Base-by-base conservation (phyloP, 177 flowering plant species). In the Vitis hybrid region DNA sequence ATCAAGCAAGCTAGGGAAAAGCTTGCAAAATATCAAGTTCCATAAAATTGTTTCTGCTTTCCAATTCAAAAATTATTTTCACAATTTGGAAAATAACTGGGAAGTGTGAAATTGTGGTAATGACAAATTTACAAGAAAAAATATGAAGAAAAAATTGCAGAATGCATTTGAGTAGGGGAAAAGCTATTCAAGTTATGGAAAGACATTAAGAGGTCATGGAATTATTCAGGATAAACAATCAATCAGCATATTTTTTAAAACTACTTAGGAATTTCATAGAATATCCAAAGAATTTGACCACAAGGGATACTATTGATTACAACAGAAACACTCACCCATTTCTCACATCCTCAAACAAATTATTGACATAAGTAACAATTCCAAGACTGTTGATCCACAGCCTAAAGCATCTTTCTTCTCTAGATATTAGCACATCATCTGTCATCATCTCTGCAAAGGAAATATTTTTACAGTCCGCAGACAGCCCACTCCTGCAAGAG, bases 321-420 rank as follows among this genome's bases (percentile, higher is more conserved):
- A 60, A 21, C 32, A 51, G 9, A 51, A 59, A 75, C 49, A 70
- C 86, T 76, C 52, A 90, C 95, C 93, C 95, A 75, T 84, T 86
- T 71, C 90, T 84, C 35, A 88, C 91, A 83, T 90, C 95, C 83
- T 90, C 92, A 74, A 90, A 90, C 70, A 90, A 78, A 77, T 91
- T 93, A 79, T 90, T 90, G 67, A 90, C 90, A 77, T 91, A 86
- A 74, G 86, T 79, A 52, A 24, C 77, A 60, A 83, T 81, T 68
- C 96, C 97, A 67, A 92, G 90, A 78, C 94, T 88, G 79, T 92
- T 91, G 65, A 92, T 91, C 97, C 97, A 92, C 24, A 92, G 77
- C 40, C 97, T 79, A 68, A 84, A 92, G 75, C 91, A 87, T 82
- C 94, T 87, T 77, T 91, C 94, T 71, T 92, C 93, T 71, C 96